Percentiles rank a stretch among this genome's conserved stretches.
phyloP scores from a whole-genome alignment of 1,284 basidiomycete genomes.

The Leucocoprinus gongylophorus region DNA sequence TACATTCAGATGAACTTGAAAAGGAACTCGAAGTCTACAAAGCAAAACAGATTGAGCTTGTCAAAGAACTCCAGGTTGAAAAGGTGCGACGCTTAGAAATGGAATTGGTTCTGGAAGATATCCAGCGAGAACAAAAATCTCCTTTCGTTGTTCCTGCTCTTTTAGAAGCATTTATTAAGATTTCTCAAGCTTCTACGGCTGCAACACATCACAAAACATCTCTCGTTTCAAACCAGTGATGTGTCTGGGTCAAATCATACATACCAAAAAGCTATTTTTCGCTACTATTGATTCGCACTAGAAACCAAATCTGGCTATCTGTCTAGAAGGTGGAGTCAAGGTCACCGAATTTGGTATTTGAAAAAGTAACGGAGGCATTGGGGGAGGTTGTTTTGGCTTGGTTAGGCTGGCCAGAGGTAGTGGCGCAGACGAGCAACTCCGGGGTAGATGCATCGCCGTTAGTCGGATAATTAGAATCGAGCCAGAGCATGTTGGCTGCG shows the following conservation, averaged over 20 bases:
- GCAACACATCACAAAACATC: background rate
- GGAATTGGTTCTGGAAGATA: conserved; percentile 32
- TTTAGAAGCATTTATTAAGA: conserved; percentile 36
- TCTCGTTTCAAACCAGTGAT: background rate
- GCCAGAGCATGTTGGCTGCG: conserved; percentile 17
- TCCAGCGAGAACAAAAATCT: conserved; percentile 33
- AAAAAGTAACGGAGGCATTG: conserved; percentile 12
- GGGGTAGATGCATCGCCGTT: conserved; percentile 12
- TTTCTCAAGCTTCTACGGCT: conserved; percentile 19
- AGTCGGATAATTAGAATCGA: conserved; percentile 15
- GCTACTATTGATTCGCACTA: background rate
- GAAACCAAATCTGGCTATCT: background rate
- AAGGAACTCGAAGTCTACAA: conserved; percentile 17
- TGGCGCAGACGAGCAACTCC: conserved; percentile 13
- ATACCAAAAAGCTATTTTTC: background rate
- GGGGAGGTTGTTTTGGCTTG: conserved; percentile 9
- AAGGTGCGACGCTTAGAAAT: conserved; percentile 25
- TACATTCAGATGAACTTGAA: conserved; percentile 16
- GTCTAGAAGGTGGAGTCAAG: conserved; percentile 13
- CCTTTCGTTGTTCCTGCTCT: conserved; percentile 46
- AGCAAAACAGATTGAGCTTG: background rate
- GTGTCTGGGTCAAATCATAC: background rate
- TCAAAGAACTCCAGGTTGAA: conserved; percentile 24
- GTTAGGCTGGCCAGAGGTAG: conserved; percentile 3
- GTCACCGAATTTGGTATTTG: conserved; percentile 15